phyloP scores from a whole-genome alignment of 2,329 filamentous ascomycete genomes.

The Pestalotiopsis sp. region DNA sequence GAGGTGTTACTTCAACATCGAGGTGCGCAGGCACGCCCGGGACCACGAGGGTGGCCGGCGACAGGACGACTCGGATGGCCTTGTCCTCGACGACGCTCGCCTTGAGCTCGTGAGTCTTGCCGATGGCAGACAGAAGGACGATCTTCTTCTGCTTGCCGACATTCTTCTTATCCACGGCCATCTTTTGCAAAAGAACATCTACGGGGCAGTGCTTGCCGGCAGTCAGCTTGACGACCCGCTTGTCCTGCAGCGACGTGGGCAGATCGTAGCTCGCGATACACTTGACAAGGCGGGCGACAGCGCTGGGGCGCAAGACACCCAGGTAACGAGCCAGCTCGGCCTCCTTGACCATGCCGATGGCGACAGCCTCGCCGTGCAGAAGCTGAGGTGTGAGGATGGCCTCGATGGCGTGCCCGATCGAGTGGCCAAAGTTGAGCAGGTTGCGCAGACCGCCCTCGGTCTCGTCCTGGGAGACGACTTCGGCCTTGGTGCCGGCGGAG shows the following conservation, averaged over 20 bases:
- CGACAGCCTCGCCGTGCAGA: slow-evolving; percentile 92
- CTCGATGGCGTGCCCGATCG: slow-evolving; percentile 95
- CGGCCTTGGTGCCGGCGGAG: slow-evolving; percentile 90
- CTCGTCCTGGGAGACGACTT: slow-evolving; percentile 93
- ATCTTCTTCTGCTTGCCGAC: slow-evolving; percentile 95
- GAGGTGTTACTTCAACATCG: slow-evolving; percentile 78
- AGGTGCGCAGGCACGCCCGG: slow-evolving; percentile 70
- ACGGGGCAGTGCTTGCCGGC: slow-evolving; percentile 88
- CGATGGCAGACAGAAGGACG: slow-evolving; percentile 88
- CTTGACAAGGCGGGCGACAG: slow-evolving; percentile 87
- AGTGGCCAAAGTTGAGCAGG: slow-evolving; percentile 95
- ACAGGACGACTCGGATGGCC: slow-evolving; percentile 81
- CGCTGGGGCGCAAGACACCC: slow-evolving; percentile 81
- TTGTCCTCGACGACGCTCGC: slow-evolving; percentile 88
- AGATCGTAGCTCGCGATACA: slow-evolving; percentile 94
- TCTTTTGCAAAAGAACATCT: slow-evolving; percentile 83
- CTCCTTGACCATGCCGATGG: slow-evolving; percentile 98
- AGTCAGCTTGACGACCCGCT: slow-evolving; percentile 78
- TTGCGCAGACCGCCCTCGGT: slow-evolving; percentile 93
- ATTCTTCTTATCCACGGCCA: slow-evolving; percentile 99
- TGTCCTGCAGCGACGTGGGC: slow-evolving; percentile 83
- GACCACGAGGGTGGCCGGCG: slow-evolving; percentile 73
- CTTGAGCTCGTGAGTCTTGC: slow-evolving; percentile 82
- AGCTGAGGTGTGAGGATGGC: slow-evolving; percentile 94
- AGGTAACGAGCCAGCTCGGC: slow-evolving; percentile 90